Evolutionary conservation across 2,329 filamentous ascomycete species (phyloP), one percentile per base, ranked within the genome.

Genomic region (Alternaria incomplexa): DNA sequence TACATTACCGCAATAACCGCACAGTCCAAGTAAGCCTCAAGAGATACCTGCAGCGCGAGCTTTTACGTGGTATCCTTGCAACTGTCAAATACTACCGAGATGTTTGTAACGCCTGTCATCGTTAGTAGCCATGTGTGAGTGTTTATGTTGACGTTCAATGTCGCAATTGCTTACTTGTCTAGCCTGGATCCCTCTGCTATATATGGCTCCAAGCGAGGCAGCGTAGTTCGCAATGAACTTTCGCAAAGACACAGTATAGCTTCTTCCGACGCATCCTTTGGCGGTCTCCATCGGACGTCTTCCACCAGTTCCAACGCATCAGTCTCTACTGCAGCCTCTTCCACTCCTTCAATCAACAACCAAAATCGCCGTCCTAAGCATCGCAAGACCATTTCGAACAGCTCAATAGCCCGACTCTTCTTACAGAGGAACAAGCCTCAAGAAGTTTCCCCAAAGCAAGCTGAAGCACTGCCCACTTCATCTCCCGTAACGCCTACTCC

Each of bases 51-150:
- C 25, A n/a, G 12, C 17, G 40, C 22, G 28, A 7, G n/a, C 22
- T 20, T 36, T 17, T 25, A 13, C 50, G 9, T 36, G 17, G 9
- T 26, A 43, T 43, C 55, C 32, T 46, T 43, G 13, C 23, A 44
- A n/a, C 50, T 45, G 9, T 15, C 20, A 36, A 43, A 12, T 13
- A 46, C 44, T 58, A 56, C n/a, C 56, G 61, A 53, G 6, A 72
- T 73, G 70, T 72, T 70, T 36, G 61, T 59, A 28, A 67, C 65
- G 12, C 69, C 68, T 13, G 60, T 69, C 13, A 58, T 66, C 17
- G 32, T 61, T 12, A 59, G 59, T 6, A 43, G 62, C 47, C 70
- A 68, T 48, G 63, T 68, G 69, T 73, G 32, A 57, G 69, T 63
- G 23, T 17, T 45, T 55, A 44, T 22, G 56, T 25, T 7, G 46